Evolutionary conservation across 805 yeast genomes (phyloP).

Genomic region (Yarrowia divulgata): DNA sequence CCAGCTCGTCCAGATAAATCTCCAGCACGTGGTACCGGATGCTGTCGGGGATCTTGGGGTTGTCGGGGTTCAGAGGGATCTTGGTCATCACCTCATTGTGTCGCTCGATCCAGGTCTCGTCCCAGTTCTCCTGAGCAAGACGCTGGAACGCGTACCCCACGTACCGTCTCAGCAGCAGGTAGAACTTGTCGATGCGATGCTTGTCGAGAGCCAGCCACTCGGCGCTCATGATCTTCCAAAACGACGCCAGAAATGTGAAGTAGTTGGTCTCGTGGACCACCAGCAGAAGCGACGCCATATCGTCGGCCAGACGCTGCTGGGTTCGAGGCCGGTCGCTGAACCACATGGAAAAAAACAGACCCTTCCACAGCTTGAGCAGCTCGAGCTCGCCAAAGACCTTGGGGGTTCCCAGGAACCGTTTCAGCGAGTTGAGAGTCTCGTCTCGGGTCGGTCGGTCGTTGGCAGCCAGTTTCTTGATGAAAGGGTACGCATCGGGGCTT

Average conservation of each 20-base stretch:
- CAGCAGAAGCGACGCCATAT: slow-evolving; percentile 63
- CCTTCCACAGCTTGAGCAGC: slow-evolving; percentile 90
- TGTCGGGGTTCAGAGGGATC: slow-evolving; percentile 57
- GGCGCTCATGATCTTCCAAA: slow-evolving; percentile 76
- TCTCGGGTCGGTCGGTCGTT: slow-evolving; percentile 79
- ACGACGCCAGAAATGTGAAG: slow-evolving; percentile 67
- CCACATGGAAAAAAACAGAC: slow-evolving; percentile 96
- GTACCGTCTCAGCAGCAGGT: slow-evolving; percentile 79
- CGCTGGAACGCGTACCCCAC: slow-evolving; percentile 68
- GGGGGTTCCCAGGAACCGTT: slow-evolving; percentile 60
- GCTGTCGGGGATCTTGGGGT: slow-evolving; percentile 68
- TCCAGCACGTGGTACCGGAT: slow-evolving; percentile 86
- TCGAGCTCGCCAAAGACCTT: slow-evolving; percentile 58
- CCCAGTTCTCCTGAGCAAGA: slow-evolving; percentile 64
- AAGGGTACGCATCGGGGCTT: slow-evolving; percentile 50
- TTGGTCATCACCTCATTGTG: slow-evolving; percentile 56
- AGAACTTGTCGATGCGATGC: slow-evolving; percentile 84
- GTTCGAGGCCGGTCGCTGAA: slow-evolving; percentile 91
- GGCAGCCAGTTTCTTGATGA: slow-evolving; percentile 84
- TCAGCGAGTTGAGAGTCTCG: slow-evolving; percentile 70
- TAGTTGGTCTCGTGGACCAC: slow-evolving; percentile 53
- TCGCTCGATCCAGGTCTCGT: slow-evolving; percentile 53
- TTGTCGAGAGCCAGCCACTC: slow-evolving; percentile 90
- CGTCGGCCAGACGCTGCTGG: slow-evolving; percentile 82
- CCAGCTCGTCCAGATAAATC: slow-evolving; percentile 83